Evolutionary conservation across 192 early-diverging fungal genomes (phyloP).

Genomic region (Mortierella antarctica): DNA sequence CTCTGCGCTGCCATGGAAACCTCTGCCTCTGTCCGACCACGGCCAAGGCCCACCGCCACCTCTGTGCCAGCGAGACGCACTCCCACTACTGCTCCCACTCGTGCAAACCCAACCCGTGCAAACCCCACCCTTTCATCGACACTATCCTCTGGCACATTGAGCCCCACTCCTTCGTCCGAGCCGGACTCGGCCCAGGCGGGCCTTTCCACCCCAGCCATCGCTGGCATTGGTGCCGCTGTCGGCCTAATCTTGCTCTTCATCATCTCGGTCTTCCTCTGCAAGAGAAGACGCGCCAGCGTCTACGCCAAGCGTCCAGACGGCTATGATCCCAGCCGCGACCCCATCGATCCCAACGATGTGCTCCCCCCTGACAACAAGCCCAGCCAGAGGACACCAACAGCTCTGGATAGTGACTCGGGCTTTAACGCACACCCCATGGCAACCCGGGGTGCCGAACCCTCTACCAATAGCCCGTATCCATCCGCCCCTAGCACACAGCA

Average conservation of each 20-base stretch:
- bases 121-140: no score
- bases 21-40: no score
- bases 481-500: background rate
- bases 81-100: background rate
- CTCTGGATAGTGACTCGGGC: constrained; percentile 4
- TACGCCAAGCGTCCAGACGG: constrained; percentile 15
- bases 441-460: background rate
- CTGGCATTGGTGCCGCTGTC: constrained; percentile 42
- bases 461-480: no score
- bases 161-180: background rate
- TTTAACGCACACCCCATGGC: constrained; percentile 20
- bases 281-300: constrained; percentile 6
- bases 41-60: background rate
- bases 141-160: background rate
- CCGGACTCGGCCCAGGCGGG: constrained; percentile 5
- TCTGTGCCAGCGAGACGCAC: background rate
- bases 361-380: constrained; percentile 26
- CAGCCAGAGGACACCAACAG: constrained; percentile 4
- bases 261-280: constrained; percentile 33
- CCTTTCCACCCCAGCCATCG: constrained; percentile 34
- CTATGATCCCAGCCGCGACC: constrained; percentile 40
- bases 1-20: no score
- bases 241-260: constrained; percentile 33
- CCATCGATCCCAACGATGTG: constrained; percentile 46
- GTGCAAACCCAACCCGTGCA: background rate